Conservation (phyloP, 495 filamentous ascomycete genomes). For the Penicillium subrubescens region DNA sequence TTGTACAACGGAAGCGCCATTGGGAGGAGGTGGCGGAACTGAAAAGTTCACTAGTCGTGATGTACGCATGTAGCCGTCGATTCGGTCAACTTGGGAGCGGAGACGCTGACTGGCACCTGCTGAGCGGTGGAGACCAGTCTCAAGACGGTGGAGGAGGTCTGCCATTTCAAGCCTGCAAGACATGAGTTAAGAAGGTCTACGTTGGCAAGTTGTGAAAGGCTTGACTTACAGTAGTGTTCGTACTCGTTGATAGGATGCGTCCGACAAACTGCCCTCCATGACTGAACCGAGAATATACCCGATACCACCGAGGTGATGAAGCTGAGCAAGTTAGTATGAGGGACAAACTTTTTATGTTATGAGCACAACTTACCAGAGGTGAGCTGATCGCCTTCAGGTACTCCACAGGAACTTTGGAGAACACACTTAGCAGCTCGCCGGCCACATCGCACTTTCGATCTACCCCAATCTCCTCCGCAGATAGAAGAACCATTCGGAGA, state of each 20-base stretch:
- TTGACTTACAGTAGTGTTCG: conserved; percentile 43
- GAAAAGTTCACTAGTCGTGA: conserved; percentile 26
- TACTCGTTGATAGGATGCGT: conserved; percentile 46
- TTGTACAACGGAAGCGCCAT: conserved; percentile 7
- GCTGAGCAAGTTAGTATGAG: conserved; percentile 10
- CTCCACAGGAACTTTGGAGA: conserved; percentile 45
- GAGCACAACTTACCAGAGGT: conserved; percentile 35
- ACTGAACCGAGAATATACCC: conserved; percentile 52
- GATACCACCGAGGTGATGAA: conserved; percentile 53
- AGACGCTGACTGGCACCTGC: conserved; percentile 44
- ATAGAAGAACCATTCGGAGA: conserved; percentile 51
- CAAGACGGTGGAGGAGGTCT: conserved; percentile 48
- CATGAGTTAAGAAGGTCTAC: not conserved
- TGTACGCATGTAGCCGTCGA: conserved; percentile 51
- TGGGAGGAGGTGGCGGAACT: conserved; percentile 14
- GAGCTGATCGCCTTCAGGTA: conserved; percentile 52
- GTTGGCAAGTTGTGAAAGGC: not conserved
- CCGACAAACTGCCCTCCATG: conserved; percentile 50
- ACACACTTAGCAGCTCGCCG: conserved; percentile 47
- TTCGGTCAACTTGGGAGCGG: conserved; percentile 44
- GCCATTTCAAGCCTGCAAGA: conserved; percentile 44
- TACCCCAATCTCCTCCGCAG: conserved; percentile 41
- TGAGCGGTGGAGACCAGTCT: conserved; percentile 41
- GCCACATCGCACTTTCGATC: conserved; percentile 51
- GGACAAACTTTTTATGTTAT: no score